A percentile compares a stretch with the other conserved stretches of the same genome.
These are phyloP conservation scores for Stygiomarasmius scandens DNA, from an alignment of 1,284 basidiomycete species.

Conservation along the genomic window DNA sequence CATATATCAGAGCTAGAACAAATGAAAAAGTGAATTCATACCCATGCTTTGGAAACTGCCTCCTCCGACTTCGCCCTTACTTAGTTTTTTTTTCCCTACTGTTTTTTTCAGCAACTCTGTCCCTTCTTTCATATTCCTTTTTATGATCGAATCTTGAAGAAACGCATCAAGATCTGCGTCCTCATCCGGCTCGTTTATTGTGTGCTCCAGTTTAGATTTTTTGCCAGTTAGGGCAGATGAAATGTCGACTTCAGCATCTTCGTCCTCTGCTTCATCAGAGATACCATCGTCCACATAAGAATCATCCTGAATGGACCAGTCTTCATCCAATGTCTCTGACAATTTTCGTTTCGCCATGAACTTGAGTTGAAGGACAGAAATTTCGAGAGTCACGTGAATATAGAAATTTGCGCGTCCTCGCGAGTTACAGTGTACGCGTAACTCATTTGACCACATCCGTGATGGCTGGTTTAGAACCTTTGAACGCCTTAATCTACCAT, in stretches of 20 bases:
- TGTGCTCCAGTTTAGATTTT: slow-evolving; percentile 26
- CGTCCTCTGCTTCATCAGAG: background rate
- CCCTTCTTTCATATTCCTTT: slow-evolving; percentile 68
- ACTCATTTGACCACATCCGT: too few relatives aligned
- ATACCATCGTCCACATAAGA: background rate
- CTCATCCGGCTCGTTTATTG: slow-evolving; percentile 38
- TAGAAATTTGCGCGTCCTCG: too few relatives aligned
- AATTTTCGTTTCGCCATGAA: slow-evolving; percentile 3
- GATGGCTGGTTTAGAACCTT: slow-evolving; percentile 61
- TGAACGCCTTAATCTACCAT: slow-evolving; percentile 70
- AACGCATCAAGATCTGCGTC: slow-evolving; percentile 64
- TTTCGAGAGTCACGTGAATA: too few relatives aligned
- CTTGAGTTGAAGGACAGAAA: too few relatives aligned
- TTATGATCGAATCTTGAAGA: slow-evolving; percentile 65
- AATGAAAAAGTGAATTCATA: slow-evolving; percentile 35
- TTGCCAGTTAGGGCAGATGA: slow-evolving; percentile 45
- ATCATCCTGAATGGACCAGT: background rate
- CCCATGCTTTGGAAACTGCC: slow-evolving; percentile 91
- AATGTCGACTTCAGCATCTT: slow-evolving; percentile 40
- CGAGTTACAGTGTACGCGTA: too few relatives aligned
- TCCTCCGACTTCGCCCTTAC: slow-evolving; percentile 76
- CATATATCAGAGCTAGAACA: slow-evolving; percentile 2
- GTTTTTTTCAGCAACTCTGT: slow-evolving; percentile 72
- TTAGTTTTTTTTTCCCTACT: slow-evolving; percentile 65
- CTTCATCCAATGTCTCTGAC: background rate